phyloP scores from a whole-genome alignment of 257 asterid genomes.

The Plantago elongata region DNA sequence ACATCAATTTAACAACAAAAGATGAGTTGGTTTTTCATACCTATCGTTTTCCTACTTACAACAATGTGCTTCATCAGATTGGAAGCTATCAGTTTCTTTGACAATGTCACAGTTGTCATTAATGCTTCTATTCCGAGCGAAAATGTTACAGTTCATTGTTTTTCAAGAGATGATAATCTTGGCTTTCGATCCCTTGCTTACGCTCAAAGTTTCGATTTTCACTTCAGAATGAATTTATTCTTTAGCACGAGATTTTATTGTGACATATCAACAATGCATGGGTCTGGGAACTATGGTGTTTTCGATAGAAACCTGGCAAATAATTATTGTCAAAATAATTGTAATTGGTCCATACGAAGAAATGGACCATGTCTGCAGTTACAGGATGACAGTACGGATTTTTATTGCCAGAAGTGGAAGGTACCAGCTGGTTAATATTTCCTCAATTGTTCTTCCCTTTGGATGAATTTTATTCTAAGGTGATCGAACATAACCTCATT shows the following conservation, averaged over 20 bases:
- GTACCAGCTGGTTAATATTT: not conserved
- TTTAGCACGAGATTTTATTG: not conserved
- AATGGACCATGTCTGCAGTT: not conserved
- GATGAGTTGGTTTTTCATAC: too few species aligned
- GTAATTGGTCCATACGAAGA: not conserved
- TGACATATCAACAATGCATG: not conserved
- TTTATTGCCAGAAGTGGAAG: not conserved
- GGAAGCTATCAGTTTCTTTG: too few species aligned
- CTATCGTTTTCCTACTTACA: too few species aligned
- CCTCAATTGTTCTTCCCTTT: not conserved
- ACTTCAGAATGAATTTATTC: not conserved
- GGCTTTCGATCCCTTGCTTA: not conserved
- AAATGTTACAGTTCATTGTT: not conserved
- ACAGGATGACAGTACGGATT: not conserved
- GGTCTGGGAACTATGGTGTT: conserved; percentile 7
- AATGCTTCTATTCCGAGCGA: not conserved
- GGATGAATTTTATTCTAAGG: too few species aligned
- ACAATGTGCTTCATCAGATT: too few species aligned
- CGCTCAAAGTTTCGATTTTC: not conserved
- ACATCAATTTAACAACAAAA: too few species aligned
- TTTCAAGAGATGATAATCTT: not conserved
- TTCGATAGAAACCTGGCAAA: not conserved
- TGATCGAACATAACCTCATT: too few species aligned
- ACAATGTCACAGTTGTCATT: not conserved
- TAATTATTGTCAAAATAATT: not conserved